Conservation (phyloP, 2,329 filamentous ascomycete species). For the Escovopsis sp. region DNA sequence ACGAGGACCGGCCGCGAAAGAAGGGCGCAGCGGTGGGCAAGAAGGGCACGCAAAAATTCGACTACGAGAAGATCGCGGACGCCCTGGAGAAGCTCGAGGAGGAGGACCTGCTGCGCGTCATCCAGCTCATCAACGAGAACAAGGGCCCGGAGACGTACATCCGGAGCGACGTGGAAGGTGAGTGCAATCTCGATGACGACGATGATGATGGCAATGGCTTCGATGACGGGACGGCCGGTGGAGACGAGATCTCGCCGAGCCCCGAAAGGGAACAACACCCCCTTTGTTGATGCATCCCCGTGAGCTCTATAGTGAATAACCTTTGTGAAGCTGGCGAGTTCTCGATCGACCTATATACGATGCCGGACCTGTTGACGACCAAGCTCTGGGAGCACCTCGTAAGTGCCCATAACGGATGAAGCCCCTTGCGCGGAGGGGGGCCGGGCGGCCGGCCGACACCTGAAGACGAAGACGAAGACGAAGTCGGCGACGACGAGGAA, state of each 20-base stretch:
- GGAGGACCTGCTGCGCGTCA: conserved; percentile 85
- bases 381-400: conserved; percentile 84
- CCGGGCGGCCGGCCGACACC: too few species aligned
- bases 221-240: too few species aligned
- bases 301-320: conserved; percentile 19
- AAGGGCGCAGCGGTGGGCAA: conserved; percentile 48
- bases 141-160: conserved; percentile 90
- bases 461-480: too few species aligned
- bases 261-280: conserved; percentile 2
- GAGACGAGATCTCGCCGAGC: too few species aligned
- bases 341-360: conserved; percentile 94
- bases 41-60: conserved; percentile 60
- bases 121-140: conserved; percentile 96
- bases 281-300: conserved; percentile 16
- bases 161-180: conserved; percentile 91
- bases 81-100: conserved; percentile 77
- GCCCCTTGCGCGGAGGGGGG: neutral
- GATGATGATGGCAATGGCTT: too few species aligned
- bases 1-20: conserved; percentile 48
- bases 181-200: too few species aligned
- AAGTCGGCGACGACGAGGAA: too few species aligned
- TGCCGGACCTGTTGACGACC: conserved; percentile 76
- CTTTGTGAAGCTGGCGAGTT: conserved; percentile 67
- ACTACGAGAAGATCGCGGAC: conserved; percentile 95
- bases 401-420: too few species aligned